Conservation (phyloP, 2,329 filamentous ascomycete genomes). For the Xylaria polymorpha region DNA sequence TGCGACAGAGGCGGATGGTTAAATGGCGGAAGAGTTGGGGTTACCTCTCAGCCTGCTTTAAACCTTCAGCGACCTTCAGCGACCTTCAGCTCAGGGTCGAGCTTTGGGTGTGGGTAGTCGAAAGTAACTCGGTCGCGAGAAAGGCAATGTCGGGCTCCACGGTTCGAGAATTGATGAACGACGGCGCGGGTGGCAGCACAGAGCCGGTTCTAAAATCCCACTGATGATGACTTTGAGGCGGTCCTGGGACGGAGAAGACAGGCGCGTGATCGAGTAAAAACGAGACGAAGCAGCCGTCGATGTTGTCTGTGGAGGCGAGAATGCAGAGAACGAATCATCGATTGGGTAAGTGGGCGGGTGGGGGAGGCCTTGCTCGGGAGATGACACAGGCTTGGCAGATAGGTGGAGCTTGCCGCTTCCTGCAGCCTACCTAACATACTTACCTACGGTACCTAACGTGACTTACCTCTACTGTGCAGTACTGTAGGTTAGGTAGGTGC, state of each 20-base stretch:
- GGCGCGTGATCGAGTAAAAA: conserved; percentile 33
- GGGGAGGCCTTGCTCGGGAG: conserved; percentile 3
- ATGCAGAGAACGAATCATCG: conserved; percentile 23
- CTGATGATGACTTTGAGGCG: conserved; percentile 8
- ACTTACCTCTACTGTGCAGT: background rate
- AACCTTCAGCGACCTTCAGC: conserved; percentile 3
- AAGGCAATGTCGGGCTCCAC: background rate
- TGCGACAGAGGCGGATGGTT: conserved; percentile 39
- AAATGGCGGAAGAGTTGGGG: conserved; percentile 37
- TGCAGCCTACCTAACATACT: background rate
- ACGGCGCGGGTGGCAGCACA: background rate
- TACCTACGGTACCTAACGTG: background rate
- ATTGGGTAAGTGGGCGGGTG: conserved; percentile 6
- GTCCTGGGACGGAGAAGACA: background rate
- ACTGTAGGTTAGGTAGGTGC: background rate
- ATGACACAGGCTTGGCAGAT: conserved; percentile 23
- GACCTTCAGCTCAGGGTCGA: conserved; percentile 20
- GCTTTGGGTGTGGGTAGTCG: background rate
- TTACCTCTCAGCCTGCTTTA: conserved; percentile 35
- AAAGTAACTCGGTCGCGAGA: conserved; percentile 10
- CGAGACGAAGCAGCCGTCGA: conserved; percentile 20
- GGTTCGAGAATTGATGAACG: background rate
- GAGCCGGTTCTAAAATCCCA: background rate
- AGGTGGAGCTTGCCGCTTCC: conserved; percentile 24
- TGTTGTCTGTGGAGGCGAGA: conserved; percentile 25